Evolutionary conservation across 73 alveolate species (phyloP), one percentile per base, ranked within the genome.

Genomic region (Paramecium bursaria): DNA sequence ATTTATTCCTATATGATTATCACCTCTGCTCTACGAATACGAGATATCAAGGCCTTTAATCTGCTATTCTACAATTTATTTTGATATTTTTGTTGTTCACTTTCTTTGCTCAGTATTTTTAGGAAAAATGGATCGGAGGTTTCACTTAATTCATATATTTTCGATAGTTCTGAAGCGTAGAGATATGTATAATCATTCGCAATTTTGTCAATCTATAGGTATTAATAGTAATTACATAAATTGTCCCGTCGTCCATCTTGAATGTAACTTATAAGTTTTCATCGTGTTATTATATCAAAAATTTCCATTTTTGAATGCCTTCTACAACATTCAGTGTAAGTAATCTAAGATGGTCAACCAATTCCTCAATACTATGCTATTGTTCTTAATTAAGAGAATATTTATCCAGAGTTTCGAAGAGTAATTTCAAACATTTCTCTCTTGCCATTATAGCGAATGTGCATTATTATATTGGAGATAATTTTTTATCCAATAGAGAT

Each of bases 341-440:
- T 54, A 54, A 26, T 25, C 31, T 9, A 2, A 10, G 29, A 54
- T 54, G 49, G 29, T 54, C 10, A 23, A 54, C 13, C 5, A 54
- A 48, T 21, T 23, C 47, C 10, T 10, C 15, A 26, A 57, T 57
- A 30, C 15, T 11, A 6, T 57, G 51, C 0, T 6, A 0, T 6
- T 54, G 49, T 25, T 26, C 46, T n/a, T 5, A 23, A n/a, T n/a
- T n/a, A n/a, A n/a, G n/a, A 0, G 10, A 26, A 13, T 29, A 9
- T 4, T 19, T 3, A 5, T 15, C 27, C 0, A 51, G 27, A 11
- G 11, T 13, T 26, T 2, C 27, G 11, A 6, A n/a, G 13, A 57
- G 6, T 0, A n/a, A 57, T 17, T 3, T 29, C 33, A 57, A 55
- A 55, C 51, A 55, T 17, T 55, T 55, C 15, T 55, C 76, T 27